phyloP scores from a whole-genome alignment of 345 rosid species.

The Gynandropsis gynandra region DNA sequence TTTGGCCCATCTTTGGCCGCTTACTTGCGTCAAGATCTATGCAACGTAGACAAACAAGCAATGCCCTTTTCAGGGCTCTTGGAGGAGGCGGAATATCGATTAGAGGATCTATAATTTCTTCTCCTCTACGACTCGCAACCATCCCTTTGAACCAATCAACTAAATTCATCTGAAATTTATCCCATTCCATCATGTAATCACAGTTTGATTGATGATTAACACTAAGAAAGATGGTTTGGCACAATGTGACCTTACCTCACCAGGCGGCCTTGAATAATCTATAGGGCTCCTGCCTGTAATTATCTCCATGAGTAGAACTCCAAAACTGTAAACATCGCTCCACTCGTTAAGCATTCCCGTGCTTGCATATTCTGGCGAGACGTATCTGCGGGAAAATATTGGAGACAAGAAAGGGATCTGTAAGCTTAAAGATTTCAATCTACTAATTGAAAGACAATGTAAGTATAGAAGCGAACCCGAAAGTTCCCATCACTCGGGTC shows the following conservation, averaged over 20 bases:
- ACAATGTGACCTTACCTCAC: slow-evolving; percentile 47
- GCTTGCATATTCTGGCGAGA: slow-evolving; percentile 94
- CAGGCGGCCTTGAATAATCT: slow-evolving; percentile 80
- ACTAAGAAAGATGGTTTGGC: background rate
- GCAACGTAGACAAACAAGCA: slow-evolving; percentile 87
- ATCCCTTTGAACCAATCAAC: slow-evolving; percentile 97
- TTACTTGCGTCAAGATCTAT: slow-evolving; percentile 76
- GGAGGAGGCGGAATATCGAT: slow-evolving; percentile 57
- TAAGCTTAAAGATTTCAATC: background rate
- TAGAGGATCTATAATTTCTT: slow-evolving; percentile 73
- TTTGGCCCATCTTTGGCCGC: slow-evolving; percentile 97
- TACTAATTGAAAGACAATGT: background rate
- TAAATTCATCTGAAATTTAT: slow-evolving; percentile 63
- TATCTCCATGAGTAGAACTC: slow-evolving; percentile 88
- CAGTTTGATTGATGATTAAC: background rate
- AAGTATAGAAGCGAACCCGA: slow-evolving; percentile 46
- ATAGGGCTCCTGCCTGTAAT: slow-evolving; percentile 90
- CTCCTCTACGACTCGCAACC: slow-evolving; percentile 83
- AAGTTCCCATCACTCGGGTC: slow-evolving; percentile 97
- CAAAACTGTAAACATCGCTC: slow-evolving; percentile 91
- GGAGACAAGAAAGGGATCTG: background rate
- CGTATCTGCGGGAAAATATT: slow-evolving; percentile 46
- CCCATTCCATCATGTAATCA: background rate
- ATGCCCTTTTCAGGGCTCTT: slow-evolving; percentile 64
- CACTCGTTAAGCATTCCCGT: slow-evolving; percentile 95